These are phyloP conservation scores for Rhexocercosporidium sp. DNA, from an alignment of 2,329 filamentous ascomycete genomes.

Conservation along the genomic window DNA sequence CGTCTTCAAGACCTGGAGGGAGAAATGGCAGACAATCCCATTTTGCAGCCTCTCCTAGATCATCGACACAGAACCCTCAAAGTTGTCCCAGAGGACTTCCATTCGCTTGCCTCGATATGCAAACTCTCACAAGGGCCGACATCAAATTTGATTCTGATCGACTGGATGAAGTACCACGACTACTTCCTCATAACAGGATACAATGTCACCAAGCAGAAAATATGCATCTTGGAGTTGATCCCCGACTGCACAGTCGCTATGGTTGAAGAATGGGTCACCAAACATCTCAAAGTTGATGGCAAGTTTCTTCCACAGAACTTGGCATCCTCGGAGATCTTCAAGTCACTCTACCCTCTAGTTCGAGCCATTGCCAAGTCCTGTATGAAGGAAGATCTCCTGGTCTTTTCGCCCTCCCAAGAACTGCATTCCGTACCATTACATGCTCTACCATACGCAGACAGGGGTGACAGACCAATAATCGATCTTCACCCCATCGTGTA, in stretches of 20 bases:
- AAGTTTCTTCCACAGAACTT: neutral
- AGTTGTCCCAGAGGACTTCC: neutral
- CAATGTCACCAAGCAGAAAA: constrained; percentile 6
- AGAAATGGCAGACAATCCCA: neutral
- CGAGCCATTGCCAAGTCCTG: neutral
- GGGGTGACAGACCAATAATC: neutral
- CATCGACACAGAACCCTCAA: neutral
- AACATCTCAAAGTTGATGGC: neutral
- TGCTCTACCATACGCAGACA: neutral
- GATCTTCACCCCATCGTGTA: neutral
- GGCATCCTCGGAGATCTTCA: neutral
- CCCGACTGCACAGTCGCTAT: neutral
- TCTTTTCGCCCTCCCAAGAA: constrained; percentile 2
- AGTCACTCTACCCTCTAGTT: neutral
- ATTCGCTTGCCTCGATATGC: neutral
- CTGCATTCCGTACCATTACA: constrained; percentile 1
- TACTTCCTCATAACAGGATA: neutral
- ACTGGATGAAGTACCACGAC: constrained; percentile 7
- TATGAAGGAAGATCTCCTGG: neutral
- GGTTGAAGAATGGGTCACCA: neutral
- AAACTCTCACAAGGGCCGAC: neutral
- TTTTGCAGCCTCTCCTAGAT: neutral
- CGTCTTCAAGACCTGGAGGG: neutral
- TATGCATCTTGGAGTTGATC: constrained; percentile 7
- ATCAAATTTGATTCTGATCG: constrained; percentile 1